These are phyloP conservation scores for Tympanopsis confertula DNA, from an alignment of 2,329 filamentous ascomycete genomes.

Conservation along the genomic window DNA sequence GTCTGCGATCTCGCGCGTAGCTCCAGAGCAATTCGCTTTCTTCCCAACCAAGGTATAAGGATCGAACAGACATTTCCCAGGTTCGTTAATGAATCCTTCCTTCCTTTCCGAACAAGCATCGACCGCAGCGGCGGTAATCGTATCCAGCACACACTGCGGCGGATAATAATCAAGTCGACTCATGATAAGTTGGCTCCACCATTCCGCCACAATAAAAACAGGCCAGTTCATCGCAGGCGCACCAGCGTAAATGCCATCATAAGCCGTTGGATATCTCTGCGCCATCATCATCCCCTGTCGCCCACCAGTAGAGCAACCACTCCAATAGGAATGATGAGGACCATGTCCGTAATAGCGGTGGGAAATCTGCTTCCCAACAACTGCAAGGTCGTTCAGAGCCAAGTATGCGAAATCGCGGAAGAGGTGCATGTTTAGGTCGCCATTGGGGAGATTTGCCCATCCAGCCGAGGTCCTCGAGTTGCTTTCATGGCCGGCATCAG, in stretches of 20 bases:
- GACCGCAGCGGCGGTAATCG: conserved; percentile 18
- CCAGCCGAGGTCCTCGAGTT: neutral
- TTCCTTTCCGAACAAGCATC: conserved; percentile 21
- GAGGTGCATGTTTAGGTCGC: conserved; percentile 8
- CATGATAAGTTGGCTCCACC: neutral
- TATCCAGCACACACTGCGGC: conserved; percentile 18
- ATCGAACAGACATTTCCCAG: neutral
- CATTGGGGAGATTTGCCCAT: conserved; percentile 6
- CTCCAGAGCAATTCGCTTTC: neutral
- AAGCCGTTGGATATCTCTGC: conserved; percentile 13
- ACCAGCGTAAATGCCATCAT: conserved; percentile 15
- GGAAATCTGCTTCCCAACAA: conserved; percentile 18
- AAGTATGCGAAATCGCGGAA: conserved; percentile 22
- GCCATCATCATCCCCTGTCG: conserved; percentile 17
- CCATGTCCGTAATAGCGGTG: conserved; percentile 17
- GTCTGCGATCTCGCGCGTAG: neutral
- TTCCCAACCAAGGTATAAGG: neutral
- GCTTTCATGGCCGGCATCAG: conserved; percentile 11
- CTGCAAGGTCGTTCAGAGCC: conserved; percentile 18
- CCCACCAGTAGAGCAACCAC: conserved; percentile 16
- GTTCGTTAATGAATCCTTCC: conserved; percentile 10
- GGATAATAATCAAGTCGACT: neutral
- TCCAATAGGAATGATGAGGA: conserved; percentile 20
- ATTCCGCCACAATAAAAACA: conserved; percentile 1
- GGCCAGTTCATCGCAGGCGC: conserved; percentile 10